These are phyloP conservation scores for Xylaria nigripes DNA, from an alignment of 495 filamentous ascomycete genomes.

Conservation along the genomic window DNA sequence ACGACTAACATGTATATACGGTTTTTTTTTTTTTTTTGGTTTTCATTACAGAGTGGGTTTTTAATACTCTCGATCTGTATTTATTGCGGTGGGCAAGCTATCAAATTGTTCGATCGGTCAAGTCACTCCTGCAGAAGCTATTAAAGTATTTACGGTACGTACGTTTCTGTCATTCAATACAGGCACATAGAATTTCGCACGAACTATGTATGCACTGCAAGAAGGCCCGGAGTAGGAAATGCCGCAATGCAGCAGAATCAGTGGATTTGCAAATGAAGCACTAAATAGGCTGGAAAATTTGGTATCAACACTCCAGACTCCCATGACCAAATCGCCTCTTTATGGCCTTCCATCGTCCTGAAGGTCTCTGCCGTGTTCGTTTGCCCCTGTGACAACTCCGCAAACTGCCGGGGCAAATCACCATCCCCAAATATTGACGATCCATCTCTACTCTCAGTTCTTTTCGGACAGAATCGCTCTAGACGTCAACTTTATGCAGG, in stretches of 20 bases:
- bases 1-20: constrained; percentile 28
- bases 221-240: constrained; percentile 17
- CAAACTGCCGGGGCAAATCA: neutral
- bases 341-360: neutral
- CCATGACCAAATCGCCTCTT: neutral
- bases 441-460: neutral
- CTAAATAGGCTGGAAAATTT: constrained; percentile 2
- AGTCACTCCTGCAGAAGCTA: too few species aligned
- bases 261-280: constrained; percentile 8
- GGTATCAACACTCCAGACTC: constrained; percentile 10
- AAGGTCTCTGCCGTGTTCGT: neutral
- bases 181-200: neutral
- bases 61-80: neutral
- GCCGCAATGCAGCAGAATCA: neutral
- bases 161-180: too few species aligned
- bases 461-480: neutral
- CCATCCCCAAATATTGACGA: neutral
- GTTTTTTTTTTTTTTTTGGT: neutral
- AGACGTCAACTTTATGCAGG: neutral
- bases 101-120: too few species aligned
- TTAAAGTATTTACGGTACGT: too few species aligned
- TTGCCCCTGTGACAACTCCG: neutral
- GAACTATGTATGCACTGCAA: neutral
- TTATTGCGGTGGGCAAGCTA: neutral
- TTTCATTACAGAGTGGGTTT: neutral